phyloP scores from a whole-genome alignment of 495 filamentous ascomycete genomes.

The Penicillium pulvis region DNA sequence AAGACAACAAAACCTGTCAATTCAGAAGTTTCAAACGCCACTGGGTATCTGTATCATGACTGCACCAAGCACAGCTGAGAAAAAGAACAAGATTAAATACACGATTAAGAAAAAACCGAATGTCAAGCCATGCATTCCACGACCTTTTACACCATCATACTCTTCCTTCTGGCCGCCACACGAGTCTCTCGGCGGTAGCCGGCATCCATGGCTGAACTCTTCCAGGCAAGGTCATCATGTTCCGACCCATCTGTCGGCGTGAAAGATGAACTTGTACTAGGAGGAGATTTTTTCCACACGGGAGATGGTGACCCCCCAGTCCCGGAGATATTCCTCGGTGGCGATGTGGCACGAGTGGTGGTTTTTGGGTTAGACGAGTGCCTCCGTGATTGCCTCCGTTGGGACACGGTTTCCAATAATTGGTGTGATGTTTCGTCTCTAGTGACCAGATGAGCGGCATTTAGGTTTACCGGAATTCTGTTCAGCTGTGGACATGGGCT shows the following conservation, averaged over 20 bases:
- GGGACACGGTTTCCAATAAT: slow-evolving; percentile 9
- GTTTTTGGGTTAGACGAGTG: slow-evolving; percentile 42
- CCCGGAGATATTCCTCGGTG: slow-evolving; percentile 6
- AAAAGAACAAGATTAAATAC: not conserved
- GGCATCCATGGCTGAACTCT: not conserved
- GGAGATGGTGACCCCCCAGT: slow-evolving; percentile 1
- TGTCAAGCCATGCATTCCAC: not conserved
- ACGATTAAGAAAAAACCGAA: not conserved
- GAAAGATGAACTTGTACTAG: not conserved
- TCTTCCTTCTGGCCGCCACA: slow-evolving; percentile 47
- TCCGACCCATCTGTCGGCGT: slow-evolving; percentile 34
- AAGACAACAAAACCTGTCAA: not conserved
- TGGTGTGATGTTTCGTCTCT: slow-evolving; percentile 4
- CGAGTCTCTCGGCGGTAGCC: slow-evolving; percentile 33
- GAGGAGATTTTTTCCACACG: not conserved
- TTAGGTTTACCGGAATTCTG: slow-evolving; percentile 5
- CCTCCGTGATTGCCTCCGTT: slow-evolving; percentile 32
- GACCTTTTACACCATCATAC: slow-evolving; percentile 52
- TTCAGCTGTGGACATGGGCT: not conserved
- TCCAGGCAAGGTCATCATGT: slow-evolving; percentile 15
- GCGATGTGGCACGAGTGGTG: slow-evolving; percentile 6
- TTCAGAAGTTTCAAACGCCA: not conserved
- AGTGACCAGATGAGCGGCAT: slow-evolving; percentile 8
- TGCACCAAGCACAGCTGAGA: slow-evolving; percentile 14
- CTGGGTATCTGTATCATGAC: slow-evolving; percentile 30